Conservation (phyloP, 2,329 filamentous ascomycete genomes). For the Colletotrichum sp. region DNA sequence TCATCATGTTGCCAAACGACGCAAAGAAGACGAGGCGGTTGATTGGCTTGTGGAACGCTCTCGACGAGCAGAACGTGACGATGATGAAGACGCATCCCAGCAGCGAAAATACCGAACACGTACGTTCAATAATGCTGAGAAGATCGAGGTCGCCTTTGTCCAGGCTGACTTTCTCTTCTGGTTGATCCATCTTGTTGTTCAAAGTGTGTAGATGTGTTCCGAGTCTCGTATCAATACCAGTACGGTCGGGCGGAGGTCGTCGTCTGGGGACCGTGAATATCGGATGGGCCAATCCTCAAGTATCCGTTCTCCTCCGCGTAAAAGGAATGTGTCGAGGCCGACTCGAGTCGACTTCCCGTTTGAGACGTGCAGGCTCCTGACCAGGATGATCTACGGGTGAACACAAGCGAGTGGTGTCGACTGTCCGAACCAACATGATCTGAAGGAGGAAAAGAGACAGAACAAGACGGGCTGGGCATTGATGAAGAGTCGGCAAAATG, state of each 20-base stretch:
- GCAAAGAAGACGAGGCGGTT: constrained; percentile 86
- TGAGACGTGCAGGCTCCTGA: neutral
- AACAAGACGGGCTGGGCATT: neutral
- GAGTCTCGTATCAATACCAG: neutral
- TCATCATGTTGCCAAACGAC: constrained; percentile 80
- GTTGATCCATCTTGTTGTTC: neutral
- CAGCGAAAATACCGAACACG: constrained; percentile 74
- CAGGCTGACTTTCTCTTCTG: neutral
- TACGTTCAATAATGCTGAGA: constrained; percentile 69
- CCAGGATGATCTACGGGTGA: neutral
- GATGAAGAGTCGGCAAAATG: neutral
- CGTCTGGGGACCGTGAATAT: neutral
- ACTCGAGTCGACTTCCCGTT: neutral
- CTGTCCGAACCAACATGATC: neutral
- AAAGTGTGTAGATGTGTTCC: neutral
- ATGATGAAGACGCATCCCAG: constrained; percentile 76
- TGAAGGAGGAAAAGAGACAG: neutral
- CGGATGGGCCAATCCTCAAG: neutral
- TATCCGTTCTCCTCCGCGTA: neutral
- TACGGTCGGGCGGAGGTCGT: neutral
- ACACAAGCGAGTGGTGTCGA: neutral
- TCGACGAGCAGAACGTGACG: constrained; percentile 70
- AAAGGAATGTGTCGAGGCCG: neutral
- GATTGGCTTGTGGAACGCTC: constrained; percentile 82
- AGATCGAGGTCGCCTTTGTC: constrained; percentile 48